Conservation (phyloP, 2,329 filamentous ascomycete genomes). For the Colletotrichum agaves region DNA sequence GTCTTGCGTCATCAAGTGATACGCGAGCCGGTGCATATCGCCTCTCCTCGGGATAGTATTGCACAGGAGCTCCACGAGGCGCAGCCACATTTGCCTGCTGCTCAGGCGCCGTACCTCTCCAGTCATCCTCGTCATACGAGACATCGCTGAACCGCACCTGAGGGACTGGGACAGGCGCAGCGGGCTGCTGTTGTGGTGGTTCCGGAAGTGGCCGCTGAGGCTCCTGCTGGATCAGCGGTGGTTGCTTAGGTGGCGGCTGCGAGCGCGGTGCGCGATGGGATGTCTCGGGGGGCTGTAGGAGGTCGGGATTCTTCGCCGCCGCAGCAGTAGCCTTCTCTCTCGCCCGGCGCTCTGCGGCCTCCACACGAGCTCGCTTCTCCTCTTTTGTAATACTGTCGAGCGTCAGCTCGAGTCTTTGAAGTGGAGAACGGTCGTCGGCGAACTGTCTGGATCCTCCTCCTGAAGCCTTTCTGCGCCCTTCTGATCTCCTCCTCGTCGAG, state of each 20-base stretch:
- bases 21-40: constrained; percentile 40
- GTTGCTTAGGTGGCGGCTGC: constrained; percentile 38
- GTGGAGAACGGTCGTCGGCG: constrained; percentile 85
- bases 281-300: constrained; percentile 42
- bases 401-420: constrained; percentile 92
- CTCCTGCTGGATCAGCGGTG: constrained; percentile 41
- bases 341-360: constrained; percentile 81
- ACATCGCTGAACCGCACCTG: constrained; percentile 31
- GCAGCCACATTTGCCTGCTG: constrained; percentile 40
- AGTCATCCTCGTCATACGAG: constrained; percentile 11
- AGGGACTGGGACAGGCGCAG: constrained; percentile 8
- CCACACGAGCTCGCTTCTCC: constrained; percentile 86
- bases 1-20: constrained; percentile 39
- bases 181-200: constrained; percentile 12
- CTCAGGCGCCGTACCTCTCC: constrained; percentile 29
- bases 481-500: constrained; percentile 29
- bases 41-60: constrained; percentile 46
- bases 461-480: constrained; percentile 51
- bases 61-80: constrained; percentile 44
- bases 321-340: constrained; percentile 63
- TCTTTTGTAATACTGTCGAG: constrained; percentile 95
- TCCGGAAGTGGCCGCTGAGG: constrained; percentile 38
- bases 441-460: constrained; percentile 64
- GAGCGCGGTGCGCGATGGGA: constrained; percentile 34
- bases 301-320: constrained; percentile 48